Evolutionary conservation across 495 filamentous ascomycete genomes (phyloP).

Genomic region (Gamarada debralockiae): DNA sequence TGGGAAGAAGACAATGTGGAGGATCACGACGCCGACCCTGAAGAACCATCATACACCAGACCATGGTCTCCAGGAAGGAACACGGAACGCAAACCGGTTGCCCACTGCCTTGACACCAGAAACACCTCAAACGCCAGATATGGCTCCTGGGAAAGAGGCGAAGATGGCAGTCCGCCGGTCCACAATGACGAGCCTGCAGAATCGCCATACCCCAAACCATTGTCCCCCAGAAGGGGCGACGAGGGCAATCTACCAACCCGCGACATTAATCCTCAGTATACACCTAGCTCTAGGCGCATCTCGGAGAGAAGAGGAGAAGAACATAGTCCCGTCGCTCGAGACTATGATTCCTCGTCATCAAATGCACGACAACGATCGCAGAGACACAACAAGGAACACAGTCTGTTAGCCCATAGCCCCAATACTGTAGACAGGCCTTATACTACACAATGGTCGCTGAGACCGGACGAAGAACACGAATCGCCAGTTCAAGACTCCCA

Average conservation of each 20-base stretch:
- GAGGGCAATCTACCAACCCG: slow-evolving; percentile 4
- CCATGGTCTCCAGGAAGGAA: slow-evolving; percentile 5
- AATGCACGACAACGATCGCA: background rate
- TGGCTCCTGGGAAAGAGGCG: too few species aligned
- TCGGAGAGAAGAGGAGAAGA: slow-evolving; percentile 1
- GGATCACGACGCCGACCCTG: slow-evolving; percentile 4
- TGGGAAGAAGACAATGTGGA: slow-evolving; percentile 1
- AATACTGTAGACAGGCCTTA: background rate
- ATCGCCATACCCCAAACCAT: background rate
- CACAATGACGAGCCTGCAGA: background rate
- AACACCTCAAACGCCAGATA: too few species aligned
- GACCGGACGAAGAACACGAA: background rate
- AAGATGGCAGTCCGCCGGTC: background rate
- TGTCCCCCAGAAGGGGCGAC: background rate
- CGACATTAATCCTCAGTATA: slow-evolving; percentile 8
- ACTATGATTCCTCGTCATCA: background rate
- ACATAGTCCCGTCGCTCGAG: background rate
- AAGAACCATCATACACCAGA: slow-evolving; percentile 3
- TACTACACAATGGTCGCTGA: slow-evolving; percentile 5
- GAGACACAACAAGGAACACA: slow-evolving; percentile 1
- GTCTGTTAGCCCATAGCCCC: background rate
- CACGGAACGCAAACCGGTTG: background rate
- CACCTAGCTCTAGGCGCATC: background rate
- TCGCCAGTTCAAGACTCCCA: slow-evolving; percentile 2
- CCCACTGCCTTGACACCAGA: too few species aligned